Conservation (phyloP, 495 filamentous ascomycete species). For the Trichocladium uniseriatum region DNA sequence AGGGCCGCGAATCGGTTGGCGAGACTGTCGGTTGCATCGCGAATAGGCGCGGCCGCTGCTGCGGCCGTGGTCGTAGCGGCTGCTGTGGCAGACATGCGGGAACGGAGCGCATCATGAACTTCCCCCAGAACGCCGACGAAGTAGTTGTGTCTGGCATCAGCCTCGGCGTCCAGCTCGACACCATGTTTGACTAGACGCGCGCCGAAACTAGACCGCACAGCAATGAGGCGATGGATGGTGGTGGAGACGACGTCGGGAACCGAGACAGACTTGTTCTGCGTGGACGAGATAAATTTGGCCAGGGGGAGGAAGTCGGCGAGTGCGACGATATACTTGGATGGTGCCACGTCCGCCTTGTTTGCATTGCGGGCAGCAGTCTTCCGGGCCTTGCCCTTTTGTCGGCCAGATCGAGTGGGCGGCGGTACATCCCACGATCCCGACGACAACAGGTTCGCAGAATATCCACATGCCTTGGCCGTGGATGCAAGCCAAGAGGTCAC, state of each 20-base stretch:
- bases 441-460: conserved; percentile 11
- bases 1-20: conserved; percentile 26
- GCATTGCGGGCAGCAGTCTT: conserved; percentile 11
- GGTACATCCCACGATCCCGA: background rate
- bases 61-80: background rate
- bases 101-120: conserved; percentile 24
- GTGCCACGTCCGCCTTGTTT: background rate
- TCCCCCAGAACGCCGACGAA: conserved; percentile 29
- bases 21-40: background rate
- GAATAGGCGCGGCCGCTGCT: background rate
- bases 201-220: conserved; percentile 14
- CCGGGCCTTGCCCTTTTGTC: conserved; percentile 30
- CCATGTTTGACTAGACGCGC: conserved; percentile 13
- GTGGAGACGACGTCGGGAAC: conserved; percentile 19
- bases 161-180: conserved; percentile 1
- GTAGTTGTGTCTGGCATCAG: conserved; percentile 25
- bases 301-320: conserved; percentile 32
- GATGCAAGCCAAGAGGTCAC: conserved; percentile 44
- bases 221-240: conserved; percentile 25
- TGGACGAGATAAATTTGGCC: conserved; percentile 28
- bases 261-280: conserved; percentile 10
- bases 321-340: conserved; percentile 26
- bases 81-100: conserved; percentile 12
- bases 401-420: conserved; percentile 4
- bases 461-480: conserved; percentile 35